These are phyloP conservation scores for Salix brachista DNA, from an alignment of 345 rosid genomes.

Conservation along the genomic window DNA sequence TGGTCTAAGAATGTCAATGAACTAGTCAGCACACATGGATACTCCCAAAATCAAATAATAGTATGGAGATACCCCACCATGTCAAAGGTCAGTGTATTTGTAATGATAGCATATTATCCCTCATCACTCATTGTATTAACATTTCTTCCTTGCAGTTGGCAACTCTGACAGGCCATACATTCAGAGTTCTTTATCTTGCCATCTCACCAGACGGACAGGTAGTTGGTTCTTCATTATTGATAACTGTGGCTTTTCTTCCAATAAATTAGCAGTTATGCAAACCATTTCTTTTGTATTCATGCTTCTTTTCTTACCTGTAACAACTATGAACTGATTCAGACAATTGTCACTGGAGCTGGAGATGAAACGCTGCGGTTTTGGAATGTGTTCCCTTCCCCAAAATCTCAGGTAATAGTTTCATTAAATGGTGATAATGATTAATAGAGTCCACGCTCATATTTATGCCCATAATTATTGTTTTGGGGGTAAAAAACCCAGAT, in stretches of 20 bases:
- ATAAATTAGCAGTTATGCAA: background rate
- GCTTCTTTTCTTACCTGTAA: background rate
- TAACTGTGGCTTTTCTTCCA: background rate
- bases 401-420: slow-evolving; percentile 63
- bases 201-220: slow-evolving; percentile 99
- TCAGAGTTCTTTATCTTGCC: slow-evolving; percentile 95
- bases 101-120: background rate
- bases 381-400: slow-evolving; percentile 96
- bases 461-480: background rate
- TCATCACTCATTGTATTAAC: slow-evolving; percentile 2
- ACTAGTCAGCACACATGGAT: slow-evolving; percentile 98
- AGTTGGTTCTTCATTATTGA: slow-evolving; percentile 5
- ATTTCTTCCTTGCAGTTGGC: slow-evolving; percentile 62
- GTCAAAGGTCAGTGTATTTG: slow-evolving; percentile 58
- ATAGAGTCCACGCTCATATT: background rate
- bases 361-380: slow-evolving; percentile 96
- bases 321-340: slow-evolving; percentile 40
- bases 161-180: slow-evolving; percentile 91
- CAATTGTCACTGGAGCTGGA: slow-evolving; percentile 98
- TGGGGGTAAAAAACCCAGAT: background rate
- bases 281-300: background rate
- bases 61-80: slow-evolving; percentile 98
- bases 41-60: slow-evolving; percentile 94
- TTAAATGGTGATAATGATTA: background rate
- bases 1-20: slow-evolving; percentile 99